phyloP scores from a whole-genome alignment of 1,284 basidiomycete genomes.

The Puccinia coronata region DNA sequence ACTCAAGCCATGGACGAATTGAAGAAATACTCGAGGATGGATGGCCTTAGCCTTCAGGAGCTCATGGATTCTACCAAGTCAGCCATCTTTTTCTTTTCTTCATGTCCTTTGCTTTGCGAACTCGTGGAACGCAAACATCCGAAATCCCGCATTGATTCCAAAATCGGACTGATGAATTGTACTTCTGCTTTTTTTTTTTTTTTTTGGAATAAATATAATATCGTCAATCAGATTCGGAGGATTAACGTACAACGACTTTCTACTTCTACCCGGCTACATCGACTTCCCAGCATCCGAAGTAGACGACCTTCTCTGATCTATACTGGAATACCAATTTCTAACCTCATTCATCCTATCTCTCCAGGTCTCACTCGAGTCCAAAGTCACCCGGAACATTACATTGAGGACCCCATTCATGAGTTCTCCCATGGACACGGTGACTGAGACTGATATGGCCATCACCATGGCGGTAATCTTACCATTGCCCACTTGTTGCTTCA shows the following conservation, averaged over 20 bases:
- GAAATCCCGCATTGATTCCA: background rate
- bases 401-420: constrained; percentile 97
- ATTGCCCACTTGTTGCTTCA: background rate
- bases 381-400: constrained; percentile 84
- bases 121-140: background rate
- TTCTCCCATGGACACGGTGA: constrained; percentile 99
- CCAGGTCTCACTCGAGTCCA: constrained; percentile 77
- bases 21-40: constrained; percentile 69
- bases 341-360: background rate
- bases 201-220: no score
- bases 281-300: constrained; percentile 74
- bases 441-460: constrained; percentile 96
- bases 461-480: constrained; percentile 71
- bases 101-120: no score
- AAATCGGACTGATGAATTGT: background rate
- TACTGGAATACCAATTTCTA: background rate
- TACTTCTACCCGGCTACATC: constrained; percentile 80
- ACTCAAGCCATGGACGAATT: constrained; percentile 43
- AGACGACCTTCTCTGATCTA: background rate
- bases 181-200: background rate
- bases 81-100: background rate
- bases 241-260: constrained; percentile 86
- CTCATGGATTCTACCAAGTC: constrained; percentile 86
- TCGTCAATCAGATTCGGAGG: constrained; percentile 65
- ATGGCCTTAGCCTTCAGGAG: constrained; percentile 82